Percentiles rank a stretch among this genome's conserved stretches.
Evolutionary conservation across 1,284 basidiomycete genomes (phyloP).

Genomic region (Microbotryum lychnidis-dioicae): DNA sequence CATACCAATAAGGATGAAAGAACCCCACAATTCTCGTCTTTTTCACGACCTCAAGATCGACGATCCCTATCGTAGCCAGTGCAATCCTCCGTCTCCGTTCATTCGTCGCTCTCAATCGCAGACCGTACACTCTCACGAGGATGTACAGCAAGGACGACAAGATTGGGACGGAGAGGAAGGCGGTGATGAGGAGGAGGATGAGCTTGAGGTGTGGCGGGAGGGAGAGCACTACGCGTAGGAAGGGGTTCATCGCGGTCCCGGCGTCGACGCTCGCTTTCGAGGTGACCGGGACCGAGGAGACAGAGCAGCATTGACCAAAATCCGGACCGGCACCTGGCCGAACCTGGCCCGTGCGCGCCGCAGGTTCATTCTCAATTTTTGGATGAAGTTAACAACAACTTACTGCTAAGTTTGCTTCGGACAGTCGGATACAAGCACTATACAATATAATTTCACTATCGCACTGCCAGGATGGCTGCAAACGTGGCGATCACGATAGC

Average conservation of each 20-base stretch:
- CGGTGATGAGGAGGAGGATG: not conserved
- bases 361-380: too few relatives aligned
- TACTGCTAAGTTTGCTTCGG: too few relatives aligned
- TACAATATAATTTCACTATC: too few relatives aligned
- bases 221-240: not conserved
- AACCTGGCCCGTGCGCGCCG: too few relatives aligned
- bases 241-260: not conserved
- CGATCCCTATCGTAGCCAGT: not conserved
- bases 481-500: conserved; percentile 20
- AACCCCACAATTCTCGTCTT: conserved; percentile 58
- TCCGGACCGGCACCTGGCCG: too few relatives aligned
- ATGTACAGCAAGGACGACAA: conserved; percentile 1
- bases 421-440: too few relatives aligned
- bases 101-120: not conserved
- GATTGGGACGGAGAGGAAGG: not conserved
- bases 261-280: too few relatives aligned
- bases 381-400: too few relatives aligned
- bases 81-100: not conserved
- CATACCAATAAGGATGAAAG: conserved; percentile 93
- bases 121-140: not conserved
- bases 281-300: too few relatives aligned
- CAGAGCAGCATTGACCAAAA: too few relatives aligned
- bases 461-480: conserved; percentile 9
- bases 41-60: not conserved
- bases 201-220: conserved; percentile 7